Percentiles rank a stretch among this genome's conserved stretches.
Conservation (phyloP, 495 filamentous ascomycete genomes). For the Pyrenopolyporus hunteri region DNA sequence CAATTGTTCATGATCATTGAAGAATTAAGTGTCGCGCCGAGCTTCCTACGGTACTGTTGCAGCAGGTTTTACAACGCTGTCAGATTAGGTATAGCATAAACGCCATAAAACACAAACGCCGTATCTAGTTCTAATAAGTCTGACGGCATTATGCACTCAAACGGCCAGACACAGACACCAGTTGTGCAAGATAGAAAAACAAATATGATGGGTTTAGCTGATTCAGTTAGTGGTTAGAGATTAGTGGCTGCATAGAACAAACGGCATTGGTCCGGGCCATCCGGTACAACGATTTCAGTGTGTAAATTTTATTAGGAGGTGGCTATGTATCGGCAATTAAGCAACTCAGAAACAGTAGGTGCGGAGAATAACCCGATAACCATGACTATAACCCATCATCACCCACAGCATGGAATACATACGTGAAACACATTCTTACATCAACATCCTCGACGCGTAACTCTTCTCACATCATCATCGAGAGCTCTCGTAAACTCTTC, state of each 20-base stretch:
- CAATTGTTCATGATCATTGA: not conserved
- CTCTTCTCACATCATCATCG: too few species aligned
- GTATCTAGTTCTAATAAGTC: too few species aligned
- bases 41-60: constrained; percentile 3
- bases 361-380: too few species aligned
- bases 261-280: not conserved
- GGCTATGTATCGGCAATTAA: constrained; percentile 26
- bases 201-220: constrained; percentile 13
- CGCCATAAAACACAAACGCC: not conserved
- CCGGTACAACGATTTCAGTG: not conserved
- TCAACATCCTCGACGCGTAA: too few species aligned
- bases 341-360: not conserved
- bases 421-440: too few species aligned
- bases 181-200: too few species aligned
- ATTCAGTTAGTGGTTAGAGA: constrained; percentile 3
- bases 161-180: too few species aligned
- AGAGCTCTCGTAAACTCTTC: too few species aligned
- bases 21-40: not conserved
- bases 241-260: not conserved
- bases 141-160: too few species aligned
- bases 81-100: not conserved
- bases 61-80: constrained; percentile 2
- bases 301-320: constrained; percentile 25
- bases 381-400: too few species aligned
- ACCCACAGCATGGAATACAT: too few species aligned